Evolutionary conservation across 495 filamentous ascomycete species (phyloP), one percentile per base, ranked within the genome.

Genomic region (Talaromyces thailandensis): DNA sequence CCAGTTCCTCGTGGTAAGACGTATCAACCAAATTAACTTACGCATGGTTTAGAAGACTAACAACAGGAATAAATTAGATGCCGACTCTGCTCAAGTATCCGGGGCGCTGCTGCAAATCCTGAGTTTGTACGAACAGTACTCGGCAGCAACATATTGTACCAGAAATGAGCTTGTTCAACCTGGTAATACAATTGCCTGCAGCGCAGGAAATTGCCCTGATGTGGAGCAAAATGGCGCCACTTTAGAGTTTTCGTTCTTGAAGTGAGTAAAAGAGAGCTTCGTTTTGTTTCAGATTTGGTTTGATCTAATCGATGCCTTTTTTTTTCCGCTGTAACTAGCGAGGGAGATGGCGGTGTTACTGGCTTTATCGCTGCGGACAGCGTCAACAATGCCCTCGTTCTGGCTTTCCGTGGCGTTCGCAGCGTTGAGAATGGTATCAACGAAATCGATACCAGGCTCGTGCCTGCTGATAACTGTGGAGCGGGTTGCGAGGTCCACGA

Each of bases 281-380:
- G 18, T 40, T 32, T 43, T 28, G n/a, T 14, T n/a, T n/a, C n/a
- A n/a, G n/a, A n/a, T n/a, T n/a, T 63, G 37, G 57, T 12, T 45
- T 89, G 84, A 50, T 76, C 81, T 24, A 18, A 24, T 52, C n/a
- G 9, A 50, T 24, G 50, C 0, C 50, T 2, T 63, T 76, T 35
- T n/a, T n/a, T n/a, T n/a, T n/a, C n/a, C n/a, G n/a, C n/a, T n/a
- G n/a, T n/a, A n/a, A n/a, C n/a, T n/a, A 58, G 53, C 24, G 26
- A n/a, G 26, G 62, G 31, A 23, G 72, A 74, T 7, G 83, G 86
- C 6, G 88, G 90, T 64, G 82, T 82, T 14, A 79, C 85, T 12
- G 91, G 91, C 35, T 89, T 86, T 67, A 71, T 92, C n/a, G 86
- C 85, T 12, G 73, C 78, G 23, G 91, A 94, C 72, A 68, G 71